Conservation (phyloP, 2,329 filamentous ascomycete species). For the Dactylonectria macrodidyma region DNA sequence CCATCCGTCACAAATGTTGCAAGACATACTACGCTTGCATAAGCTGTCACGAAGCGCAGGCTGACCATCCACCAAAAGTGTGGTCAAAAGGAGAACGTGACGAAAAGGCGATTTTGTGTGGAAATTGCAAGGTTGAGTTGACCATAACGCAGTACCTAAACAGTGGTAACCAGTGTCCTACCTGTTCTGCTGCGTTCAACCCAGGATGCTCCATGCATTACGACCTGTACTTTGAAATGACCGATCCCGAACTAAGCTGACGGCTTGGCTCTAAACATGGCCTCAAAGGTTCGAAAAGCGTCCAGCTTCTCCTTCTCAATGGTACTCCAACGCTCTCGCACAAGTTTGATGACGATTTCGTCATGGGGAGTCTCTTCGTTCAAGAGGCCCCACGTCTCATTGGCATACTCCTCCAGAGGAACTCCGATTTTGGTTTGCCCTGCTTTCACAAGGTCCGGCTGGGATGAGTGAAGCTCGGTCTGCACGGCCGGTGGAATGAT, state of each 20-base stretch:
- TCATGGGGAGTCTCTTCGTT: constrained; percentile 5
- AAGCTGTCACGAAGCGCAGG: constrained; percentile 33
- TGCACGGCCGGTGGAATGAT: constrained; percentile 37
- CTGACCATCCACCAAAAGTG: constrained; percentile 21
- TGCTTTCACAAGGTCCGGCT: constrained; percentile 14
- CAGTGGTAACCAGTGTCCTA: constrained; percentile 20
- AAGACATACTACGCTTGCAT: constrained; percentile 35
- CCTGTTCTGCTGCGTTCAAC: constrained; percentile 26
- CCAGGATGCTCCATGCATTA: constrained; percentile 33
- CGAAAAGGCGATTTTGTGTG: constrained; percentile 29
- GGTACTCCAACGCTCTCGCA: constrained; percentile 1
- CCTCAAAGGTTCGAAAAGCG: neutral
- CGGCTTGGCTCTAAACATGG: neutral
- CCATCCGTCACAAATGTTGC: constrained; percentile 36
- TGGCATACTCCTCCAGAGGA: constrained; percentile 19
- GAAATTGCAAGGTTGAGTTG: constrained; percentile 27
- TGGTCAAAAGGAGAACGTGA: constrained; percentile 29
- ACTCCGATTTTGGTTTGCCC: constrained; percentile 18
- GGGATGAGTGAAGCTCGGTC: constrained; percentile 26
- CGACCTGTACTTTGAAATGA: constrained; percentile 34
- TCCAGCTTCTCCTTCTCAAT: constrained; percentile 1
- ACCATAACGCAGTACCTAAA: constrained; percentile 25
- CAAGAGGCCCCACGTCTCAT: constrained; percentile 26
- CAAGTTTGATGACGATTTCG: constrained; percentile 13
- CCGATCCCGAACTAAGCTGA: too few relatives aligned